Percentiles rank a stretch among this genome's conserved stretches.
Conservation (phyloP, 1,139 yeast species). For the Blastobotrys ciferrii region DNA sequence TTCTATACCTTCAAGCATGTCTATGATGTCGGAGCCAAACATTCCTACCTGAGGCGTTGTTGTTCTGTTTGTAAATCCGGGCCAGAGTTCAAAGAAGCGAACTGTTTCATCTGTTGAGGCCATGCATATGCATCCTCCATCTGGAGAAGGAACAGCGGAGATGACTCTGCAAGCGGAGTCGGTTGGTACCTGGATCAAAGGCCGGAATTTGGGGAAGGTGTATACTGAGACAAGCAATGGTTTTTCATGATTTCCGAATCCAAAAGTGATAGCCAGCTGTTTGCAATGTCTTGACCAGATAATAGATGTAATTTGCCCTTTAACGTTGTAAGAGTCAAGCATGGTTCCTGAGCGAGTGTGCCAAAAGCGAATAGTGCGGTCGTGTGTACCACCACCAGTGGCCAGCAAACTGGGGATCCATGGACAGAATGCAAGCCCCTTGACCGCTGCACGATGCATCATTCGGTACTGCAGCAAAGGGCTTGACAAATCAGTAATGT, state of each 20-base stretch:
- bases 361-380: constrained; percentile 71
- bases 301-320: constrained; percentile 75
- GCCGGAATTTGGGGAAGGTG: constrained; percentile 61
- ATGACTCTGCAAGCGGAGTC: constrained; percentile 55
- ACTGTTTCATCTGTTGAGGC: constrained; percentile 78
- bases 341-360: constrained; percentile 75
- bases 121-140: constrained; percentile 57
- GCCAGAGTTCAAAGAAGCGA: constrained; percentile 71
- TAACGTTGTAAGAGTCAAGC: constrained; percentile 52
- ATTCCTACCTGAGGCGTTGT: constrained; percentile 31
- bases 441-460: constrained; percentile 44
- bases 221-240: constrained; percentile 55
- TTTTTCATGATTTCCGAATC: constrained; percentile 57
- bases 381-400: constrained; percentile 92
- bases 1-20: constrained; percentile 48
- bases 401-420: constrained; percentile 61
- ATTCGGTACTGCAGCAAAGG: constrained; percentile 27
- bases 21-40: constrained; percentile 56
- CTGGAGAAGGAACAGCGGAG: constrained; percentile 67
- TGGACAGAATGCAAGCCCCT: constrained; percentile 73
- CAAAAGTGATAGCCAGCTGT: constrained; percentile 76
- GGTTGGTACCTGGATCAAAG: constrained; percentile 52
- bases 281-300: constrained; percentile 66
- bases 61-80: constrained; percentile 14
- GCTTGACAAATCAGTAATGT: constrained; percentile 20